Conservation (phyloP, 305 asterid genomes). For the Andrographis paniculata region DNA sequence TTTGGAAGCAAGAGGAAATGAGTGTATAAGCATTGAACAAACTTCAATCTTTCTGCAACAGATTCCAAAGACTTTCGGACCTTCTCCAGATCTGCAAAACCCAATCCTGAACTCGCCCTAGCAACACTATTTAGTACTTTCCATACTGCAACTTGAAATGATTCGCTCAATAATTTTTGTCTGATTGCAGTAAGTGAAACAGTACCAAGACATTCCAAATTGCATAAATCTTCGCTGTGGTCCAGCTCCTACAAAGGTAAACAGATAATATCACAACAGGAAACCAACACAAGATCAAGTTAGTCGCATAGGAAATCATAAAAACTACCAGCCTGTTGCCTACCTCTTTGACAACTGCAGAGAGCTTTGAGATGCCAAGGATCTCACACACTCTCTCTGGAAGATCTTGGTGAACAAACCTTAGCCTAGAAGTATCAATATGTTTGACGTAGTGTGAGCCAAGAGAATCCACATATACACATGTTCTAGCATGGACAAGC, state of each 20-base stretch:
- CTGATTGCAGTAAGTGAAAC: constrained; percentile 48
- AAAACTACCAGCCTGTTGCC: constrained; percentile 13
- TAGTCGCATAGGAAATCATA: neutral
- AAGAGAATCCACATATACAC: constrained; percentile 72
- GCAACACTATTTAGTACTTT: constrained; percentile 36
- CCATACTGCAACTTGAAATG: constrained; percentile 84
- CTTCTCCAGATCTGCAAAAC: constrained; percentile 37
- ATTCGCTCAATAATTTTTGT: constrained; percentile 49
- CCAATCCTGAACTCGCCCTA: constrained; percentile 36
- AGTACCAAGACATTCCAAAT: constrained; percentile 56
- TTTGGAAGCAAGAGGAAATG: constrained; percentile 67
- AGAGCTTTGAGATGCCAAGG: constrained; percentile 74
- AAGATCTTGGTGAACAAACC: constrained; percentile 81
- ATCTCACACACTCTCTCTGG: constrained; percentile 57
- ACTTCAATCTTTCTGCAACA: constrained; percentile 61
- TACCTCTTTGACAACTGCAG: constrained; percentile 94
- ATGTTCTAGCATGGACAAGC: constrained; percentile 78
- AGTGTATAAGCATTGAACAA: constrained; percentile 62
- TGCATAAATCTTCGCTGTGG: constrained; percentile 37
- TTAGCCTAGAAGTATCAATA: constrained; percentile 74
- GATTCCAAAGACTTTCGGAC: constrained; percentile 41
- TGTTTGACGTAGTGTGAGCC: constrained; percentile 66
- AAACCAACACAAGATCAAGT: neutral
- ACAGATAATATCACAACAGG: constrained; percentile 16
- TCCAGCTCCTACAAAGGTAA: constrained; percentile 57